A percentile compares a stretch with the other conserved stretches of the same genome.
Conservation (phyloP, 148 eudicot species). For the Amaranthus cruentus region DNA sequence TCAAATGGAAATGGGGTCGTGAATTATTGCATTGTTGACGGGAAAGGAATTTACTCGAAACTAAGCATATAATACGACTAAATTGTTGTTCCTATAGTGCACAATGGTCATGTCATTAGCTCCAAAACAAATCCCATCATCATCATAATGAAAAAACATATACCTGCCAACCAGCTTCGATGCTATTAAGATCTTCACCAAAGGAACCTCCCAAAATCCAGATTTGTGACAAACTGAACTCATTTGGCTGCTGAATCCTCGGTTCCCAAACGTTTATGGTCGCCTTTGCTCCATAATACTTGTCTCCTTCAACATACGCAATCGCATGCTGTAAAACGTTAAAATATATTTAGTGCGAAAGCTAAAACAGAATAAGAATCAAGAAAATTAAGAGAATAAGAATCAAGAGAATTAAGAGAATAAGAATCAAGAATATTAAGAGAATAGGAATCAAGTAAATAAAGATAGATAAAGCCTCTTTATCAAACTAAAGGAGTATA, state of each 20-base stretch:
- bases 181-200: constrained; percentile 96
- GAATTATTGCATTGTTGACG: background rate
- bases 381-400: no score
- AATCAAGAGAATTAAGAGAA: background rate
- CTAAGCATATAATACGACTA: no score
- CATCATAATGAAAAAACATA: background rate
- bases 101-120: no score
- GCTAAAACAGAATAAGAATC: no score
- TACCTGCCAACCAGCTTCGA: constrained; percentile 99
- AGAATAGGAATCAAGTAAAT: no score
- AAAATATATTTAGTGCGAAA: no score
- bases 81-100: no score
- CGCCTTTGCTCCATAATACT: constrained; percentile 91
- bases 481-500: no score
- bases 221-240: constrained; percentile 92
- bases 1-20: background rate
- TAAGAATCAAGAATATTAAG: background rate
- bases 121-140: no score
- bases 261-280: constrained; percentile 99
- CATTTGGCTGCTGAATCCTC: constrained; percentile 81
- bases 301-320: constrained; percentile 95
- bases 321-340: constrained; percentile 68
- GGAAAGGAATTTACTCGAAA: no score
- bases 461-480: no score
- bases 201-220: constrained; percentile 97